Conservation (phyloP, 2,329 filamentous ascomycete species). For the Penicillium crustosum region DNA sequence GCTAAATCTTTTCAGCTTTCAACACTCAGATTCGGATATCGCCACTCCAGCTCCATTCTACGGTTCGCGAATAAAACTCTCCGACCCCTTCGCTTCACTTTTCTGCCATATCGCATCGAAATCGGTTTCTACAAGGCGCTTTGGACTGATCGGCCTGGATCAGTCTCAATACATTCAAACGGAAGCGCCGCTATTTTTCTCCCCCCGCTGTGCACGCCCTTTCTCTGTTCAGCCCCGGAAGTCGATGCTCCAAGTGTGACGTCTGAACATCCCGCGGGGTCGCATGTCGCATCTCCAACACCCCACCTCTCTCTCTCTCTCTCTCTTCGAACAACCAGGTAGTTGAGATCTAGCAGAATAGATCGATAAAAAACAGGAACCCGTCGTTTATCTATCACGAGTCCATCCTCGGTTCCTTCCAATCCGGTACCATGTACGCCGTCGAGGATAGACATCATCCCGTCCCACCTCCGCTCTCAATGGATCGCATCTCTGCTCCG, state of each 20-base stretch:
- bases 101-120: not conserved
- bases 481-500: slow-evolving; percentile 42
- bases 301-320: not conserved
- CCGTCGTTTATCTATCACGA: slow-evolving; percentile 14
- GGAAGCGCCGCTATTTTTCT: not conserved
- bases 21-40: not conserved
- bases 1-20: not conserved
- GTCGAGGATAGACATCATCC: slow-evolving; percentile 40
- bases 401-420: slow-evolving; percentile 26
- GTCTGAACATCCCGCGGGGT: slow-evolving; percentile 25
- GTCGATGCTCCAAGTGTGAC: slow-evolving; percentile 33
- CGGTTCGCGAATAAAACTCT: slow-evolving; percentile 12
- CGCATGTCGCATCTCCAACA: slow-evolving; percentile 25
- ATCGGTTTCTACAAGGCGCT: not conserved
- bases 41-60: slow-evolving; percentile 12
- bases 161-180: not conserved
- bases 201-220: not conserved
- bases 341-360: slow-evolving; percentile 4
- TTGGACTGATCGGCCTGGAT: not conserved
- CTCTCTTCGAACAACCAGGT: not conserved
- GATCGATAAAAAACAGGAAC: slow-evolving; percentile 10
- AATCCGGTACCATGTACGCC: slow-evolving; percentile 39
- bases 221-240: slow-evolving; percentile 15
- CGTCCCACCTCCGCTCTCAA: slow-evolving; percentile 40
- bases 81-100: slow-evolving; percentile 1